phyloP scores from a whole-genome alignment of 2,329 filamentous ascomycete species.

The Hypocreales sp. region DNA sequence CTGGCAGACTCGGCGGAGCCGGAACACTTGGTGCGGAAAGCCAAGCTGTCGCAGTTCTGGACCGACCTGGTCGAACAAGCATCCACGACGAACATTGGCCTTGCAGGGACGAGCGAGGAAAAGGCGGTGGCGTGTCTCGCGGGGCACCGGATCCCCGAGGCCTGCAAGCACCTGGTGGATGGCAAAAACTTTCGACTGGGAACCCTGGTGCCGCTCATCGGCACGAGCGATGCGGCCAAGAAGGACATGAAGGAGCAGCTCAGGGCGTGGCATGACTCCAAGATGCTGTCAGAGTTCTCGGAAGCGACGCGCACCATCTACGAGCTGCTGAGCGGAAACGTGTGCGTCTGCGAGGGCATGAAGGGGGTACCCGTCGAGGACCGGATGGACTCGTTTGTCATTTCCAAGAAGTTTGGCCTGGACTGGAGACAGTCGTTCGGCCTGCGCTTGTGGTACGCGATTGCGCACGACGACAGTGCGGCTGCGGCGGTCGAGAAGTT shows the following conservation, averaged over 20 bases:
- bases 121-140: slow-evolving; percentile 71
- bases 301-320: slow-evolving; percentile 77
- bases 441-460: slow-evolving; percentile 79
- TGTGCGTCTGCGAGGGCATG: slow-evolving; percentile 68
- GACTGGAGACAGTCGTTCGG: slow-evolving; percentile 93
- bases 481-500: slow-evolving; percentile 60
- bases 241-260: slow-evolving; percentile 69
- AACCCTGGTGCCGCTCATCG: slow-evolving; percentile 70
- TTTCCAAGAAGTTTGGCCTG: slow-evolving; percentile 70
- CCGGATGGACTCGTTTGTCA: slow-evolving; percentile 61
- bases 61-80: slow-evolving; percentile 47
- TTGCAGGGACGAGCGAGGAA: slow-evolving; percentile 56
- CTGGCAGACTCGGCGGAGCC: slow-evolving; percentile 23
- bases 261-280: slow-evolving; percentile 67
- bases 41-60: slow-evolving; percentile 53
- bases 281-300: slow-evolving; percentile 75
- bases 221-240: slow-evolving; percentile 51
- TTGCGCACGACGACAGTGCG: slow-evolving; percentile 50
- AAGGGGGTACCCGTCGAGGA: slow-evolving; percentile 62
- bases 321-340: slow-evolving; percentile 75
- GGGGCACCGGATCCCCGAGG: slow-evolving; percentile 64
- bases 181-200: slow-evolving; percentile 72
- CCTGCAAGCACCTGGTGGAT: slow-evolving; percentile 63
- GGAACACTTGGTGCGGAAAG: slow-evolving; percentile 31
- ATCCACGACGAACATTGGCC: slow-evolving; percentile 36